Evolutionary conservation across 1,284 basidiomycete species (phyloP).

Genomic region (Tetrapyrgos nigripes): DNA sequence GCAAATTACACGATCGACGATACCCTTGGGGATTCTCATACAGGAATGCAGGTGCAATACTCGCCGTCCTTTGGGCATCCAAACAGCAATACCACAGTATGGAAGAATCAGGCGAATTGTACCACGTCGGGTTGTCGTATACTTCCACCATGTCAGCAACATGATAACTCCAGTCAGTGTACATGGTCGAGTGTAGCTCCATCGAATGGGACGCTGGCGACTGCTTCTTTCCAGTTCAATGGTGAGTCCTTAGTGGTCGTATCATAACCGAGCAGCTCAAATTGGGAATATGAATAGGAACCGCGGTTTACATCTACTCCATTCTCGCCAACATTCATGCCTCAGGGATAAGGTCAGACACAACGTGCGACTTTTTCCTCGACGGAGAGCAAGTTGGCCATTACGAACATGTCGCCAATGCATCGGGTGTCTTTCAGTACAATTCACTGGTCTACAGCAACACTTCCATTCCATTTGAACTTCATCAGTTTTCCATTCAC

Average conservation of each 20-base stretch:
- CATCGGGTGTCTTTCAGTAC: neutral
- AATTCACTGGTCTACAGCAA: neutral
- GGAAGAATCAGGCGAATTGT: neutral
- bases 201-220: neutral
- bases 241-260: neutral
- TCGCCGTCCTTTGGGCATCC: neutral
- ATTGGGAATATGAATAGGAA: neutral
- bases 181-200: neutral
- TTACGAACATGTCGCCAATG: too few species aligned
- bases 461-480: neutral
- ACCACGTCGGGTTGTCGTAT: neutral
- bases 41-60: neutral
- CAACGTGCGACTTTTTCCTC: neutral
- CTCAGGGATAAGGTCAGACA: neutral
- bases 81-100: neutral
- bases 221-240: neutral
- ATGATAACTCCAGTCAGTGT: neutral
- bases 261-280: too few species aligned
- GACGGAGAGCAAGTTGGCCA: neutral
- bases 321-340: neutral
- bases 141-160: neutral
- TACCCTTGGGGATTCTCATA: neutral
- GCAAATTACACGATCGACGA: neutral
- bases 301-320: neutral
- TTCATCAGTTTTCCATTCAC: neutral